Base-by-base conservation (phyloP, 2,329 filamentous ascomycete genomes). In the Ophiostoma perfectum region DNA sequence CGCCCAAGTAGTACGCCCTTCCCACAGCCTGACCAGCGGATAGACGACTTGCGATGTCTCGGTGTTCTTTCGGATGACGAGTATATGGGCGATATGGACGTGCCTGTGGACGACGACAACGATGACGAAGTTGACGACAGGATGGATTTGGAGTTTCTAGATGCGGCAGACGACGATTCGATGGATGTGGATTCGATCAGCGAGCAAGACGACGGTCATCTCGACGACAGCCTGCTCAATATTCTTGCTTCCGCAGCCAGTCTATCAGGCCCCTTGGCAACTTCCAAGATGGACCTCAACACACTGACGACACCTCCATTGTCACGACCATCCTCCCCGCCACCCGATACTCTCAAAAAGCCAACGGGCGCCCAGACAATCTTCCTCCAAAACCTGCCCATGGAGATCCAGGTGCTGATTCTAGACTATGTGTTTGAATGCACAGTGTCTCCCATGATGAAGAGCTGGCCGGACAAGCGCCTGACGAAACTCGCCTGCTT, bases 371-470 rank as follows among this genome's bases (percentile, higher is more conserved):
- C 4, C 9, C 69, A 66, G 41, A 70, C 55, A 4, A 45, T 78
- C n/a, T 80, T 81, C 66, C 77, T 86, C 65, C 78, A 81, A 62
- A 77, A 85, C 71, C 79, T 91, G 1, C 89, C 90, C 1, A 82
- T 84, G 68, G 89, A 92, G 75, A 89, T 92, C 12, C 88, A 91
- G 74, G 88, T 91, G 73, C 85, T 84, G 68, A 88, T 92, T 67
- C 79, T 92, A 14, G 89, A 92, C 75, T 84, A 90, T 72, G 78
- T 91, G 1, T 90, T 91, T 73, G 89, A 88, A 3, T 87, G 89
- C 70, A 84, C 87, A 64, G 84, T 87, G 55, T 88, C 89, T 0
- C 81, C 87, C 5, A 81, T 85, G 18, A 84, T 84, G 58, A 82
- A 83, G 70, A 85, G 83, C 73, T 81, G 83, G 65, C 80, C 85